A percentile compares a stretch with the other conserved stretches of the same genome.
These are phyloP conservation scores for Macrocybe gigantea DNA, from an alignment of 768 basidiomycete genomes.

Conservation along the genomic window DNA sequence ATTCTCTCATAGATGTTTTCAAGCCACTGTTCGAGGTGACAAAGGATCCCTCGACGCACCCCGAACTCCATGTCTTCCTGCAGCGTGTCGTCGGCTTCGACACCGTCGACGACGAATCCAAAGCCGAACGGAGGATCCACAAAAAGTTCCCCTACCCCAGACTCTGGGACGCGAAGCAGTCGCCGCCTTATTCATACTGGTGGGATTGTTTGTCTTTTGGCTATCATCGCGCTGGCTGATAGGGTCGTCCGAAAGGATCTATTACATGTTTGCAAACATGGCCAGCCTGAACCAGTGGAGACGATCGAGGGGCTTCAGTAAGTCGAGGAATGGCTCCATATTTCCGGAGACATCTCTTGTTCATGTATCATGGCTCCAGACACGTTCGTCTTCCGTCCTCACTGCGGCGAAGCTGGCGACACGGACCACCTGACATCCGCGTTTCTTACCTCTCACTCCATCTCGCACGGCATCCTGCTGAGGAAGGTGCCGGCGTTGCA, in stretches of 20 bases:
- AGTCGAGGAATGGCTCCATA: constrained; percentile 19
- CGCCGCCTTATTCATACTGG: constrained; percentile 97
- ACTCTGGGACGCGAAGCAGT: constrained; percentile 84
- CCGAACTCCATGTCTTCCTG: constrained; percentile 91
- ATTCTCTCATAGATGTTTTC: constrained; percentile 68
- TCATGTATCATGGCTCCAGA: constrained; percentile 38
- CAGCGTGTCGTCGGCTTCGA: constrained; percentile 96
- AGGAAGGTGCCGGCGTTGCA: constrained; percentile 97
- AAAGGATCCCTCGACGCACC: constrained; percentile 81
- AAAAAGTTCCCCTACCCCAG: constrained; percentile 91
- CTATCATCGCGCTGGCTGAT: neutral
- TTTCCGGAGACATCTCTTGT: neutral
- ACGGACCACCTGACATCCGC: constrained; percentile 96
- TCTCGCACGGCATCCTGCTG: constrained; percentile 97
- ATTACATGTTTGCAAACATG: constrained; percentile 98
- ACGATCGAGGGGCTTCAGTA: constrained; percentile 83
- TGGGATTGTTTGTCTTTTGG: constrained; percentile 24
- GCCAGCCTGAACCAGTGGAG: constrained; percentile 94
- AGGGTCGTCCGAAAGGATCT: constrained; percentile 53
- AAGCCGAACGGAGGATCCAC: constrained; percentile 84
- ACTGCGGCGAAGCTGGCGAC: constrained; percentile 97
- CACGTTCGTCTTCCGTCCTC: constrained; percentile 95
- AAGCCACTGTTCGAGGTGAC: constrained; percentile 94
- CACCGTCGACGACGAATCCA: constrained; percentile 98
- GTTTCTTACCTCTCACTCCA: constrained; percentile 94